These are phyloP conservation scores for Pythium apleroticum DNA, from an alignment of 352 stramenopile genomes.

Conservation along the genomic window DNA sequence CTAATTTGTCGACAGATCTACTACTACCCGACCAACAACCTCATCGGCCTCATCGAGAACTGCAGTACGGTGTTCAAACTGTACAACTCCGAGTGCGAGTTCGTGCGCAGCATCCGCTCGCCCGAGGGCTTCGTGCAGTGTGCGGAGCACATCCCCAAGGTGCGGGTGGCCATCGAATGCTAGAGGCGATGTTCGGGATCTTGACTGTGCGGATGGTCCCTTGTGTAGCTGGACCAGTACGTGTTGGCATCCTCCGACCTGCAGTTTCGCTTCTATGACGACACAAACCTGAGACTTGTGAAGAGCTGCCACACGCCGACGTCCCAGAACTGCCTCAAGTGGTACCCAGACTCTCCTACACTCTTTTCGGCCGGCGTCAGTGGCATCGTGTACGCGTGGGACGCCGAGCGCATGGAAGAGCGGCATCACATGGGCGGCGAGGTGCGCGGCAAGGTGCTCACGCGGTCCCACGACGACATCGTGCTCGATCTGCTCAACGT, in stretches of 20 bases:
- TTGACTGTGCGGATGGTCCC: not conserved
- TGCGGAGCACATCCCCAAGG: constrained; percentile 70
- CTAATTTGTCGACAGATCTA: constrained; percentile 53
- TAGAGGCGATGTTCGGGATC: not conserved
- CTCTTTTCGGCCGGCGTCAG: constrained; percentile 84
- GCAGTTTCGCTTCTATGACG: constrained; percentile 85
- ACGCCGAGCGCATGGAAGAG: constrained; percentile 83
- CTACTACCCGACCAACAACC: constrained; percentile 73
- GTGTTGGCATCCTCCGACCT: constrained; percentile 78
- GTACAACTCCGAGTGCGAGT: constrained; percentile 80
- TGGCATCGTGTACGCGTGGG: constrained; percentile 85
- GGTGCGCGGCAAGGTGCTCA: constrained; percentile 48
- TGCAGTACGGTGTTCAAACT: constrained; percentile 76
- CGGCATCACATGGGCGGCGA: constrained; percentile 80
- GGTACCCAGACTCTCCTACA: constrained; percentile 62
- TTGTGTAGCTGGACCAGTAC: constrained; percentile 59
- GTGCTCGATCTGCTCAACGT: constrained; percentile 83
- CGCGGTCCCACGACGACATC: constrained; percentile 85
- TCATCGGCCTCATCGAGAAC: constrained; percentile 73
- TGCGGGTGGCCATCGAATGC: constrained; percentile 6
- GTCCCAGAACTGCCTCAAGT: constrained; percentile 81
- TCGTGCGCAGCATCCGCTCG: constrained; percentile 56
- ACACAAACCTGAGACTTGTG: constrained; percentile 58
- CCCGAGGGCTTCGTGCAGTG: constrained; percentile 78
- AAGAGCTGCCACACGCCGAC: constrained; percentile 83